Conservation (phyloP, 805 yeast species). For the Saccharomycopsis lassenensis region DNA sequence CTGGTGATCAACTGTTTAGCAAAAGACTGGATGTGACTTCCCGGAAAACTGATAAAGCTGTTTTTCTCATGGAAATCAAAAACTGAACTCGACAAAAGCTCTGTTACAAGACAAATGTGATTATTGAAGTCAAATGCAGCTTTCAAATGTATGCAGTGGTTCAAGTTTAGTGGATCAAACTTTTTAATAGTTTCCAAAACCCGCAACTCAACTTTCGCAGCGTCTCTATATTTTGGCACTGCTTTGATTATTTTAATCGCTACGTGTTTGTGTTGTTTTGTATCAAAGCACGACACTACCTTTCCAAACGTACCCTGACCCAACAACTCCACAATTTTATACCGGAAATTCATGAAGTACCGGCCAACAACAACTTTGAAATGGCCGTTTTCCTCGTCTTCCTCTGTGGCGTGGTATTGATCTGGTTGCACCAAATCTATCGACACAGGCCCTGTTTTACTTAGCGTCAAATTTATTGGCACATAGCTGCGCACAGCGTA, state of each 20-base stretch:
- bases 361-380: conserved; percentile 51
- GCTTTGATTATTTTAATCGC: conserved; percentile 92
- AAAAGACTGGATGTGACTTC: conserved; percentile 82
- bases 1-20: conserved; percentile 77
- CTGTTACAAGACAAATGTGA: conserved; percentile 91
- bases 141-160: conserved; percentile 73
- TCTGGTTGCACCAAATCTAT: conserved; percentile 3
- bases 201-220: conserved; percentile 84
- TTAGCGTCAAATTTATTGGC: conserved; percentile 5
- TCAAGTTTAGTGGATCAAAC: conserved; percentile 56
- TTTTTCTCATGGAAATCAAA: conserved; percentile 86
- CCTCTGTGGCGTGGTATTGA: neutral
- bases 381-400: conserved; percentile 57
- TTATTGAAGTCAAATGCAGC: conserved; percentile 90
- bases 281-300: conserved; percentile 76
- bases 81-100: conserved; percentile 69
- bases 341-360: conserved; percentile 60
- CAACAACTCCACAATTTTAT: conserved; percentile 51
- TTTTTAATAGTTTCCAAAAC: conserved; percentile 64
- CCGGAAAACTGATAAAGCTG: conserved; percentile 83
- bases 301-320: conserved; percentile 95
- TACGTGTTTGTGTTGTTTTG: conserved; percentile 43
- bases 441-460: conserved; percentile 2
- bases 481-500: conserved; percentile 4
- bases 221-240: conserved; percentile 89